Conservation (phyloP, 352 stramenopile genomes). For the Phytophthora boehmeriae region DNA sequence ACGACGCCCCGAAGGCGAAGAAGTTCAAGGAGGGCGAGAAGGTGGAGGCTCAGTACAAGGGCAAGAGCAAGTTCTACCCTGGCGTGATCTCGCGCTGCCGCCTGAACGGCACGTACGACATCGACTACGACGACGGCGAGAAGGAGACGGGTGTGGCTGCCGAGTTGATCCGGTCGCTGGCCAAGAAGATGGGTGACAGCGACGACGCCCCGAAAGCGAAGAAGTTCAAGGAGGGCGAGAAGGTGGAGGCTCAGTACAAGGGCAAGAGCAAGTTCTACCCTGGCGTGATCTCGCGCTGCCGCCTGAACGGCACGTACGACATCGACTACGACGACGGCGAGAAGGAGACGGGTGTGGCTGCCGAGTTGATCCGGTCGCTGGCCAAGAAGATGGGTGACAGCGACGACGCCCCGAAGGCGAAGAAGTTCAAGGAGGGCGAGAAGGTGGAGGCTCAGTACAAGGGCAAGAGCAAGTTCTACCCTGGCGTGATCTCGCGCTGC, state of each 20-base stretch:
- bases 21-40: constrained; percentile 24
- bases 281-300: constrained; percentile 19
- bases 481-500: constrained; percentile 18
- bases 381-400: constrained; percentile 16
- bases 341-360: constrained; percentile 22
- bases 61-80: constrained; percentile 19
- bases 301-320: constrained; percentile 21
- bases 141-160: constrained; percentile 10
- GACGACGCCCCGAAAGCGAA: constrained; percentile 12
- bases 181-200: constrained; percentile 9
- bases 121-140: constrained; percentile 20
- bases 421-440: constrained; percentile 23
- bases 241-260: constrained; percentile 24
- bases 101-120: constrained; percentile 20
- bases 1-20: constrained; percentile 19
- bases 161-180: constrained; percentile 14
- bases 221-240: constrained; percentile 22
- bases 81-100: constrained; percentile 18
- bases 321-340: constrained; percentile 22
- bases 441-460: constrained; percentile 24
- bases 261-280: constrained; percentile 22
- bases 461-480: constrained; percentile 23
- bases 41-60: constrained; percentile 20
- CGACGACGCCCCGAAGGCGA: constrained; percentile 19
- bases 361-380: constrained; percentile 14